Conservation (phyloP, 768 basidiomycete genomes). For the Rossbeevera mucosa region DNA sequence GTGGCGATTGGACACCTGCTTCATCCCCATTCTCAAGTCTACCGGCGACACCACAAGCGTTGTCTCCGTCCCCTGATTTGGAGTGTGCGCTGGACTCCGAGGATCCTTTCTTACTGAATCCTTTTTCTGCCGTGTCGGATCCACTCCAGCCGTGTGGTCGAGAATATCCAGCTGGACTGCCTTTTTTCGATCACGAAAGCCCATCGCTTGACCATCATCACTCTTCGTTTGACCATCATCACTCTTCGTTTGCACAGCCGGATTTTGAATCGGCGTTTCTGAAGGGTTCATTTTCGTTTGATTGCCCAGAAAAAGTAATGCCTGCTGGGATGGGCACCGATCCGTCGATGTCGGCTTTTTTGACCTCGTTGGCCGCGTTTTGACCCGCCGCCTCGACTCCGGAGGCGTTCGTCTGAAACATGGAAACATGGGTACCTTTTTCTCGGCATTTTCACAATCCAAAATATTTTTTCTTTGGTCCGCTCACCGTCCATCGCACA, state of each 20-base stretch:
- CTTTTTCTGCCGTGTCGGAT: constrained; percentile 15
- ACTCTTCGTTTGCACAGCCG: constrained; percentile 15
- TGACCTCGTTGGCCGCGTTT: constrained; percentile 28
- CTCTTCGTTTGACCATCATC: constrained; percentile 10
- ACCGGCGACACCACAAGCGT: constrained; percentile 39
- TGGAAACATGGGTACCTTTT: background rate
- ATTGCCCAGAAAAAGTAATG: constrained; percentile 20
- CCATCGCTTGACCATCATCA: constrained; percentile 1
- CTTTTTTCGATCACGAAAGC: constrained; percentile 17
- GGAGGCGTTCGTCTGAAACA: background rate
- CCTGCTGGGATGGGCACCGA: constrained; percentile 22
- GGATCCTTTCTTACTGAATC: constrained; percentile 16
- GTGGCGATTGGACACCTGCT: constrained; percentile 37
- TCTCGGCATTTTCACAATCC: background rate
- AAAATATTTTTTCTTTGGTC: background rate
- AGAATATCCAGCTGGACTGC: constrained; percentile 20
- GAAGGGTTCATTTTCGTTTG: constrained; percentile 24
- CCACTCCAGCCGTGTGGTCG: constrained; percentile 13
- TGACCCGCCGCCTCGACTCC: constrained; percentile 11
- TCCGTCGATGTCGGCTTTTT: constrained; percentile 30
- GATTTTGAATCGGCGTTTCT: constrained; percentile 20
- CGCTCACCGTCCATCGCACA: constrained; percentile 1
- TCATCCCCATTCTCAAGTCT: constrained; percentile 44
- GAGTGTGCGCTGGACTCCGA: constrained; percentile 23
- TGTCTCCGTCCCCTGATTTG: constrained; percentile 28